Conservation (phyloP, 768 basidiomycete species). For the Megacollybia marginata region DNA sequence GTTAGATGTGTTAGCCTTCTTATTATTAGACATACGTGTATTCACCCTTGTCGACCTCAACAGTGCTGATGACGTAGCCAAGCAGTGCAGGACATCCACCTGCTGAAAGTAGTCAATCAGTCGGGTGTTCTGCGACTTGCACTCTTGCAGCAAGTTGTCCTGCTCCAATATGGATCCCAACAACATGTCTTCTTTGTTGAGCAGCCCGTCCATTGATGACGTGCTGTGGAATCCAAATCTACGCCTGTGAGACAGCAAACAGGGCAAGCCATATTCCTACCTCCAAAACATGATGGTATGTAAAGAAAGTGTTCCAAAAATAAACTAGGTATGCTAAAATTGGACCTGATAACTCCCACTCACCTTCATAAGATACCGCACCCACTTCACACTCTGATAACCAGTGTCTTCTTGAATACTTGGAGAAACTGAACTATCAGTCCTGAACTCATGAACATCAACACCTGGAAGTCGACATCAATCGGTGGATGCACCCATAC, state of each 20-base stretch:
- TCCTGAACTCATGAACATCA: conserved; percentile 98
- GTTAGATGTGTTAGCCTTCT: background rate
- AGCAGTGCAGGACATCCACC: conserved; percentile 71
- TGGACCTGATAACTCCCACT: conserved; percentile 87
- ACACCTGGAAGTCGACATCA: conserved; percentile 95
- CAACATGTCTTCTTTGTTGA: conserved; percentile 84
- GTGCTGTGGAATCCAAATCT: conserved; percentile 92
- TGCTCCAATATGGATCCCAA: conserved; percentile 91
- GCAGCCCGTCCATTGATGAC: conserved; percentile 81
- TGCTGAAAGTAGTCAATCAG: conserved; percentile 84
- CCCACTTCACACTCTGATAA: conserved; percentile 95
- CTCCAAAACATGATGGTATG: background rate
- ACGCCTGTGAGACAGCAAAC: background rate
- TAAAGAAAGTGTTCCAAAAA: background rate
- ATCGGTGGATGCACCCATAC: conserved; percentile 98
- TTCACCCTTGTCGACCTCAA: conserved; percentile 54
- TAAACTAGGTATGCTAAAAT: background rate
- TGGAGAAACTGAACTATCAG: conserved; percentile 95
- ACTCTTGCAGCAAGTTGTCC: conserved; percentile 89
- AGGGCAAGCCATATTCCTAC: background rate
- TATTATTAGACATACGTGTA: conserved; percentile 61
- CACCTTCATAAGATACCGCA: conserved; percentile 89
- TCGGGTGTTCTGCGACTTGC: conserved; percentile 88
- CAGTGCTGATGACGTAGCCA: conserved; percentile 82
- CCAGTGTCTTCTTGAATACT: conserved; percentile 94